A percentile compares a stretch with the other conserved stretches of the same genome.
Conservation (phyloP, 176 grass and related monocot species). For the Lolium rigidum region DNA sequence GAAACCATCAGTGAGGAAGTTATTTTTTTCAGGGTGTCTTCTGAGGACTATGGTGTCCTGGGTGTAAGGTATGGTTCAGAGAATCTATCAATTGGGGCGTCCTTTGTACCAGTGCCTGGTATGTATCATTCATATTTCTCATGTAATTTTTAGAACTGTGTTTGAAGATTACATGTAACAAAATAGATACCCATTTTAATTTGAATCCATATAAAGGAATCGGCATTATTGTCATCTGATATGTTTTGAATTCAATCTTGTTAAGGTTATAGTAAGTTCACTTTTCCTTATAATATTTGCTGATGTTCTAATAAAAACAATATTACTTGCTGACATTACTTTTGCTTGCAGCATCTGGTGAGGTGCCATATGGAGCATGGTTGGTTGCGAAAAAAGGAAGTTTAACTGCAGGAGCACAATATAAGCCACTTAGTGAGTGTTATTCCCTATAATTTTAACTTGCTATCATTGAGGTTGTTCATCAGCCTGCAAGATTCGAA, state of each 20-base stretch:
- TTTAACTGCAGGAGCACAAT: conserved; percentile 75
- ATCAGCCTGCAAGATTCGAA: conserved; percentile 12
- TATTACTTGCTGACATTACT: conserved; percentile 30
- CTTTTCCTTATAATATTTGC: neutral
- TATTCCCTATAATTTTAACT: conserved; percentile 18
- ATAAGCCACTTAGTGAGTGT: conserved; percentile 74
- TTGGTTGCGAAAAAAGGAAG: conserved; percentile 72
- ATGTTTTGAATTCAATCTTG: neutral
- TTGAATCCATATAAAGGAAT: conserved; percentile 25
- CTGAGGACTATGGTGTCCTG: conserved; percentile 79
- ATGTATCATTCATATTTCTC: conserved; percentile 32
- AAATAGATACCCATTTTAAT: conserved; percentile 28
- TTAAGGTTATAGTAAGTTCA: conserved; percentile 22
- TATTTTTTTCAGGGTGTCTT: conserved; percentile 61
- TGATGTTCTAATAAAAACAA: neutral
- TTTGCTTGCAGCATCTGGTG: conserved; percentile 58
- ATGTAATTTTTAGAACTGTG: conserved; percentile 27
- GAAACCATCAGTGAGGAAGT: conserved; percentile 21
- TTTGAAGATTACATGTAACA: conserved; percentile 37
- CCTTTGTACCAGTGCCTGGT: conserved; percentile 89
- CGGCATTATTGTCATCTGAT: conserved; percentile 19
- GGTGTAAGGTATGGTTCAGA: conserved; percentile 93
- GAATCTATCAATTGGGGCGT: conserved; percentile 81
- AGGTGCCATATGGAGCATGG: conserved; percentile 73
- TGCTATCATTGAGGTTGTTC: conserved; percentile 3